Evolutionary conservation across 2,329 filamentous ascomycete species (phyloP).

Genomic region (Biscogniauxia sp.): DNA sequence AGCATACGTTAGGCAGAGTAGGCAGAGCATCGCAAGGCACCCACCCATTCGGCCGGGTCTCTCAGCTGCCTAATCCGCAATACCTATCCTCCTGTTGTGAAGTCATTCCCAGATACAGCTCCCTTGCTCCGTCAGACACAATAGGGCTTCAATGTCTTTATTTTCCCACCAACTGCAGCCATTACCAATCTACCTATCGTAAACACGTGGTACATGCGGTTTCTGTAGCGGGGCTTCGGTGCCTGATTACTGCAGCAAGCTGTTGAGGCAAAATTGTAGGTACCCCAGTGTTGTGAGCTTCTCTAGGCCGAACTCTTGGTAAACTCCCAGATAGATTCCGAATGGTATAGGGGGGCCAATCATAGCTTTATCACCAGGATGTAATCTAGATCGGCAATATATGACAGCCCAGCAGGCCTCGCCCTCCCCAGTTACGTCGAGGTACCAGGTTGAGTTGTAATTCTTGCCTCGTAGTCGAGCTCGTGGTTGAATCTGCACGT

Average conservation of each 20-base stretch:
- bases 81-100: neutral
- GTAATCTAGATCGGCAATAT: constrained; percentile 67
- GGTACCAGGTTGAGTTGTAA: constrained; percentile 73
- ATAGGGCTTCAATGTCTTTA: neutral
- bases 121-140: neutral
- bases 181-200: neutral
- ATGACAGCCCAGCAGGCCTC: constrained; percentile 87
- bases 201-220: neutral
- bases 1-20: neutral
- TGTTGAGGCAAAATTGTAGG: neutral
- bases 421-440: constrained; percentile 80
- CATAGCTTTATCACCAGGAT: neutral
- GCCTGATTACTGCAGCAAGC: neutral
- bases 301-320: neutral
- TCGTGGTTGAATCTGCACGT: constrained; percentile 39
- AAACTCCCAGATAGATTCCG: neutral
- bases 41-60: neutral
- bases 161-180: neutral
- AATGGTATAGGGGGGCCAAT: neutral
- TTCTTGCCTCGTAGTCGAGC: constrained; percentile 47
- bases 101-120: neutral
- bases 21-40: neutral
- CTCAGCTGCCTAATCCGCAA: neutral
- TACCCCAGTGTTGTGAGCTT: neutral
- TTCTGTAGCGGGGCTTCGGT: neutral